Base-by-base conservation (phyloP, 2,329 filamentous ascomycete genomes). In the Talaromyces rugulosus region DNA sequence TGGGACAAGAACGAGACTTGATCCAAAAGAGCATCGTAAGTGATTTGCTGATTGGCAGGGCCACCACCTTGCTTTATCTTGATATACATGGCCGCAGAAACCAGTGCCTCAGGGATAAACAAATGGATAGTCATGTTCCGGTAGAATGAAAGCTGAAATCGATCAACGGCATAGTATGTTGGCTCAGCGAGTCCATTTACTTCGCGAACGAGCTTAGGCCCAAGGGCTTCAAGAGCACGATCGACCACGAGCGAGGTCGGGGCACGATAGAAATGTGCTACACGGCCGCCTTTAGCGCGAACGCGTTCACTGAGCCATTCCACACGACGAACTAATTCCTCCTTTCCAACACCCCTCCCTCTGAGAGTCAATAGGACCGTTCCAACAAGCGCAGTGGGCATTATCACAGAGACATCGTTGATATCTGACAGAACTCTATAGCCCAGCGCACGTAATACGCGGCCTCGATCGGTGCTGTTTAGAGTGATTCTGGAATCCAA, bases 111-210 rank as follows among this genome's bases (percentile, higher is more conserved):
- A 2, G 92, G 89, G 62, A 99, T 95, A 75, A 99, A 99, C 5
- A 99, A 84, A 73, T 99, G 95, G 64, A 99, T 99, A 0, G 94
- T 97, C 95, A 98, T 98, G 76, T 99, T 99, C 58, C 95, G 89
- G 78, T 99, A 99, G 76, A 99, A 99, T 0, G 92, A 96, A 9
- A 99, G 84, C 73, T 99, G 95, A 80, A 99, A 99, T 59, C 92
- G 86, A 74, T 99, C 95, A 44, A 97, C 92, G 4, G 95, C 95
- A 70, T 91, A 96, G 76, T 91, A 98, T 0, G 95, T 98, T 18
- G 91, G 91, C 73, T 99, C 95, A 0, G 90, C 89, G 5, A 99
- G 79, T 0, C 89, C 91, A 42, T 88, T 84, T 0, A 96, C 83
- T 4, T 88, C 81, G 4, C 93, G 92, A 0, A 99, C 92, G 1